These are phyloP conservation scores for Lactarius sp. DNA, from an alignment of 768 basidiomycete genomes.

Conservation along the genomic window DNA sequence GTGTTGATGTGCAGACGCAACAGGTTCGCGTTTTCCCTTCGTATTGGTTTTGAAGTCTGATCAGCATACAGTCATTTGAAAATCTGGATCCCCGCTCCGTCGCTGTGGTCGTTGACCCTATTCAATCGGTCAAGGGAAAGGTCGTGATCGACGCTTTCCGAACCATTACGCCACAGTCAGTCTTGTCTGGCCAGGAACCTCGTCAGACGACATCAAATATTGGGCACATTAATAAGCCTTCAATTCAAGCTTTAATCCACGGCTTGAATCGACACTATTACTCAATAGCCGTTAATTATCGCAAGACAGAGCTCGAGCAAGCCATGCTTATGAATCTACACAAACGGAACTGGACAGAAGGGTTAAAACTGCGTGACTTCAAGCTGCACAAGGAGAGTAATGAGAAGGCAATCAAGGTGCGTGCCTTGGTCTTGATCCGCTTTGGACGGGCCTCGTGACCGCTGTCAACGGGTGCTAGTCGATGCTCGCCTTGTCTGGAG, in stretches of 20 bases:
- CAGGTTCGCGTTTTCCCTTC: constrained; percentile 51
- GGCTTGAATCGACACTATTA: constrained; percentile 98
- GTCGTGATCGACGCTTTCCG: constrained; percentile 99
- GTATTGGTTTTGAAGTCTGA: constrained; percentile 1
- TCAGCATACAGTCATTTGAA: constrained; percentile 78
- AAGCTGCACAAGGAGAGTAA: constrained; percentile 82
- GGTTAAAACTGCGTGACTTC: constrained; percentile 88
- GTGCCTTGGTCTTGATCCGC: constrained; percentile 23
- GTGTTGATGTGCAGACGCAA: constrained; percentile 98
- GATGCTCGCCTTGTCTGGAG: constrained; percentile 88
- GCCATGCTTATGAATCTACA: constrained; percentile 99
- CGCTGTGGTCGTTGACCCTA: constrained; percentile 96
- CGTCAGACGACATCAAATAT: constrained; percentile 98
- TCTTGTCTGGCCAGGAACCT: constrained; percentile 90
- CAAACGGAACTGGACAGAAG: constrained; percentile 99
- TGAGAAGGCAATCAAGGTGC: constrained; percentile 91
- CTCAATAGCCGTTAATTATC: constrained; percentile 94
- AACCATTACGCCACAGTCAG: constrained; percentile 86
- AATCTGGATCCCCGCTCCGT: constrained; percentile 89
- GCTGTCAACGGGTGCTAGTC: constrained; percentile 43
- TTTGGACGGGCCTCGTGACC: not conserved
- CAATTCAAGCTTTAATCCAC: constrained; percentile 96
- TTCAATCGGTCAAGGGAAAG: constrained; percentile 98
- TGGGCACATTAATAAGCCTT: constrained; percentile 98
- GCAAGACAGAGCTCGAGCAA: constrained; percentile 97